These are phyloP conservation scores for Extremus antarcticus DNA, from an alignment of 495 filamentous ascomycete genomes.

Conservation along the genomic window DNA sequence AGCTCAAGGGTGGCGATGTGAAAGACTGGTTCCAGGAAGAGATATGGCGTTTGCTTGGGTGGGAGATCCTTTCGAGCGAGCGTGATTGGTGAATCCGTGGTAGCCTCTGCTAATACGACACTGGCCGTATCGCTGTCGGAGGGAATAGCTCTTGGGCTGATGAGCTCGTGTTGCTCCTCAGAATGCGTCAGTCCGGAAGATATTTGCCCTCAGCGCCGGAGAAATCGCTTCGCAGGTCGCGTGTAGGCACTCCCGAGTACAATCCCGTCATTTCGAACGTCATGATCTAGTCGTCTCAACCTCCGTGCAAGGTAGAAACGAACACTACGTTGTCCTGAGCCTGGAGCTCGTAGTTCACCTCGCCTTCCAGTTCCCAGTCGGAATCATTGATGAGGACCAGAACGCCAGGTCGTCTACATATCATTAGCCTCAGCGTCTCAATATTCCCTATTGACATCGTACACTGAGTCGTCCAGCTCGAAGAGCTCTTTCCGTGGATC, in stretches of 20 bases:
- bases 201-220: too few relatives aligned
- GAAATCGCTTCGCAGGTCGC: too few relatives aligned
- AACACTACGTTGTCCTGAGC: slow-evolving; percentile 81
- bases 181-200: too few relatives aligned
- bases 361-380: slow-evolving; percentile 96
- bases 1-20: slow-evolving; percentile 23
- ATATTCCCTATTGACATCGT: too few relatives aligned
- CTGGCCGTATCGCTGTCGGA: too few relatives aligned
- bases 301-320: slow-evolving; percentile 95
- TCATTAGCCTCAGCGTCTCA: too few relatives aligned
- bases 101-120: background rate
- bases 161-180: too few relatives aligned
- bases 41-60: slow-evolving; percentile 29
- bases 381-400: slow-evolving; percentile 94
- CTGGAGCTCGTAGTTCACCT: slow-evolving; percentile 77
- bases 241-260: too few relatives aligned
- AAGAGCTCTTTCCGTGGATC: slow-evolving; percentile 83
- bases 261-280: too few relatives aligned
- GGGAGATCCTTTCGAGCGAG: slow-evolving; percentile 26
- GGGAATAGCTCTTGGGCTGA: too few relatives aligned
- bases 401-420: slow-evolving; percentile 78
- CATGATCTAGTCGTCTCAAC: too few relatives aligned
- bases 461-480: slow-evolving; percentile 80
- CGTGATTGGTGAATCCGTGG: slow-evolving; percentile 10
- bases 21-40: slow-evolving; percentile 28